Base-by-base conservation (phyloP, 2,329 filamentous ascomycete genomes). In the Bipolaris oryzae region DNA sequence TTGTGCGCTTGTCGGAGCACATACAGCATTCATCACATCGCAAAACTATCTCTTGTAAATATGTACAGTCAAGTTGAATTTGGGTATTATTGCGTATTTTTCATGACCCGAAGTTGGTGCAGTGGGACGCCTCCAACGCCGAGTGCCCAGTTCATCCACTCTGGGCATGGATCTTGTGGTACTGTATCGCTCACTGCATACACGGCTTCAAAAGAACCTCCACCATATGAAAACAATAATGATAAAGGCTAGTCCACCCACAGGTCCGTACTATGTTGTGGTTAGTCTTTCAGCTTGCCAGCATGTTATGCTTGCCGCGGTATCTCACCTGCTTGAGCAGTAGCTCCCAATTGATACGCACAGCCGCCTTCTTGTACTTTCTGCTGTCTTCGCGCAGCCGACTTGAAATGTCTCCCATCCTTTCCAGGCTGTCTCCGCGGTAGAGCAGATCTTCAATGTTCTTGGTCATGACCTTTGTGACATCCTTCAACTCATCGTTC, bases 391-490 rank as follows among this genome's bases (percentile, higher is more conserved):
- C 95, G 62, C 91, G 83, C 74, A 99, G 78, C 60, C 94, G 83
- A 54, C 87, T 89, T 70, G 90, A 96, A 74, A 97, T 89, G 80
- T 98, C 94, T 60, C 95, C 94, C 95, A 99, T 99, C 71, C 92
- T 86, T 80, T 99, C 95, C 66, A 99, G 79, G 70, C 89, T 95
- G 76, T 99, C 95, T 25, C 95, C 95, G 60, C 96, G 84, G 76
- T 99, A 99, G 50, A 99, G 81, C 73, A 99, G 80, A 77, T 99
- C 95, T 82, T 99, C 95, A 67, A 99, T 98, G 77, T 99, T 99
- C 86, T 98, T 98, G 53, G 93, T 98, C 96, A 99, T 99, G 73
- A 99, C 93, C 80, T 97, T 93, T 1, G 95, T 98, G 53, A 99
- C 96, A 78, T 98, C 95, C 76, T 93, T 89, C 64, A 99, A 85